Evolutionary conservation across 192 early-diverging fungal species (phyloP).

Genomic region (Mortierella hygrophila): DNA sequence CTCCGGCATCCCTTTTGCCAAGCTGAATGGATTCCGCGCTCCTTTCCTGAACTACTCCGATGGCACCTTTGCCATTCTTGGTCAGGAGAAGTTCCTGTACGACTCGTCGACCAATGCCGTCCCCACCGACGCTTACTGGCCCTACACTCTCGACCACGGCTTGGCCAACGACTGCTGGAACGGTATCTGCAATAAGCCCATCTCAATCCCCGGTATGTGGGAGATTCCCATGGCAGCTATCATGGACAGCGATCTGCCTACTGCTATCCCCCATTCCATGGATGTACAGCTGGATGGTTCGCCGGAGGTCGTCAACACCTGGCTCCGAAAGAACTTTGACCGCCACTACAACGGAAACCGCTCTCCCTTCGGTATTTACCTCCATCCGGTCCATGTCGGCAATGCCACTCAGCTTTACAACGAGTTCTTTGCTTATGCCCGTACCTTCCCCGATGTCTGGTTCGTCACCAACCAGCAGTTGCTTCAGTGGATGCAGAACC

Average conservation of each 20-base stretch:
- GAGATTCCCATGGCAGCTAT: constrained; percentile 73
- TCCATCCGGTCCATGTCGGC: constrained; percentile 57
- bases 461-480: constrained; percentile 76
- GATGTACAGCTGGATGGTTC: constrained; percentile 63
- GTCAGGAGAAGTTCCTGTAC: constrained; percentile 61
- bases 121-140: constrained; percentile 66
- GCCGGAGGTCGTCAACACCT: constrained; percentile 50
- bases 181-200: constrained; percentile 56
- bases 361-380: constrained; percentile 61
- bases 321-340: constrained; percentile 66
- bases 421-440: constrained; percentile 65
- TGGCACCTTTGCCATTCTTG: constrained; percentile 56
- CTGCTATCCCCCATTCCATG: constrained; percentile 40
- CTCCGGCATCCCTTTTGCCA: constrained; percentile 65
- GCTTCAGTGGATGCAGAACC: constrained; percentile 81
- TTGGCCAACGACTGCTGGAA: constrained; percentile 67
- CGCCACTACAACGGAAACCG: constrained; percentile 62
- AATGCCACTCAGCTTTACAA: constrained; percentile 39
- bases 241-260: constrained; percentile 41
- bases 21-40: constrained; percentile 70
- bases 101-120: constrained; percentile 66
- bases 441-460: constrained; percentile 73
- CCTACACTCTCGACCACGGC: constrained; percentile 75
- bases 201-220: constrained; percentile 68
- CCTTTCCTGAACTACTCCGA: constrained; percentile 69